Conservation (phyloP, 306 rosid genomes). For the Rosa multiflora region DNA sequence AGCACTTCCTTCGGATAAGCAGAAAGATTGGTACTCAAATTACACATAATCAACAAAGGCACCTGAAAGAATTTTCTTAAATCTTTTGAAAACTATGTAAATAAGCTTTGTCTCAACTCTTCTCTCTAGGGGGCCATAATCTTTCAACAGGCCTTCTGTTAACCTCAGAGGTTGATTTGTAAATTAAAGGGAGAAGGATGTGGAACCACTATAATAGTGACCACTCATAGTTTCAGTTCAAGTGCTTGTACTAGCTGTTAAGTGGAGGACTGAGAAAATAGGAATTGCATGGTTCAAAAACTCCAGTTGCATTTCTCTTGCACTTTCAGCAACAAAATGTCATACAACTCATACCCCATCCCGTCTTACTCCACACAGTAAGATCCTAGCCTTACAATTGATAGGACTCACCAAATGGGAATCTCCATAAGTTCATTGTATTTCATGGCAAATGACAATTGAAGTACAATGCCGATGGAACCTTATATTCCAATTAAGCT, state of each 20-base stretch:
- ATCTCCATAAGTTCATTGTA: not conserved
- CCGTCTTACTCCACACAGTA: not conserved
- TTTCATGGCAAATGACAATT: not conserved
- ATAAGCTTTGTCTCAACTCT: not conserved
- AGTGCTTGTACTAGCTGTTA: not conserved
- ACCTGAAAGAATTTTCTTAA: not conserved
- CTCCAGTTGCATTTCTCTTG: not conserved
- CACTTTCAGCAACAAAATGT: not conserved
- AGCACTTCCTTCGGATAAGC: conserved; percentile 16
- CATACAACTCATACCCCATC: not conserved
- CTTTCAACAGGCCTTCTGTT: not conserved
- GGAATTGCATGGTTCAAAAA: conserved; percentile 3
- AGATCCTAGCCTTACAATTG: not conserved
- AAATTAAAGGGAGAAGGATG: not conserved
- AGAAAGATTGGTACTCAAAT: conserved; percentile 5
- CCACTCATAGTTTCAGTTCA: not conserved
- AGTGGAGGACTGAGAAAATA: not conserved
- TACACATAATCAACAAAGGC: not conserved
- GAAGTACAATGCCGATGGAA: not conserved
- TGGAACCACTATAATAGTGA: not conserved
- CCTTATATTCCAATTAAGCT: not conserved
- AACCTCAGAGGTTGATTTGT: not conserved
- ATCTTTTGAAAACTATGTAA: not conserved
- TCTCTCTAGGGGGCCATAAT: not conserved
- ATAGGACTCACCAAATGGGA: not conserved